Base-by-base conservation (phyloP, 2,329 filamentous ascomycete species). In the Verticillium tricorpus region DNA sequence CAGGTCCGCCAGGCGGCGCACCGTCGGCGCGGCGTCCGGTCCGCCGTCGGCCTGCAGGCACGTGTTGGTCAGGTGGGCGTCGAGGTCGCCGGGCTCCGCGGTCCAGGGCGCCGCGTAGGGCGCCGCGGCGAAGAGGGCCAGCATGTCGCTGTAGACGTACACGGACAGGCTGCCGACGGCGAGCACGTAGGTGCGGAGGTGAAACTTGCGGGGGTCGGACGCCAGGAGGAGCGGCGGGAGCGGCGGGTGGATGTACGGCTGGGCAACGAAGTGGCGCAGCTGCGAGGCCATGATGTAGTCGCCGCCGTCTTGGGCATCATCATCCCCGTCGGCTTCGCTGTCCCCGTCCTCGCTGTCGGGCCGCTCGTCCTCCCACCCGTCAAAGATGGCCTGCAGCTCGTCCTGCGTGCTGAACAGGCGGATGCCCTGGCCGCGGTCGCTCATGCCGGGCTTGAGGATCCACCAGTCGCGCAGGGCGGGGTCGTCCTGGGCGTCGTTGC, bases 391-490 rank as follows among this genome's bases (percentile, higher is more conserved):
- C 64, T 90, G 89, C n/a, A 99, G 78, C 71, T 96, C 89, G 61
- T 89, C 87, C 79, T 95, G 91, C 2, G 87, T 92, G 69, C 87
- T 91, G 74, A 99, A 99, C 0, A 99, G 79, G 45, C 92, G 80
- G 62, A 99, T 97, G 1, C 95, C 95, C 73, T 97, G 93, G 0
- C 94, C 95, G 28, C 94, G 85, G 72, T 99, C 95, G 74, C 92
- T 97, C 95, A 99, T 98, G 9, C 94, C 90, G 0, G 95, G 94
- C 77, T 99, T 99, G 63, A 99, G 76, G 67, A 99, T 98, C 95
- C 95, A 99, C 94, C 94, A 99, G 72, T 96, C 87, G 63, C 84
- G 82, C 52, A 83, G 77, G 34, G 75, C 64, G 61, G 63, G 25
- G 12, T 56, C 61, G 22, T 61, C 64, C 57, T 66, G 66, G 52